These are phyloP conservation scores for Camelina hispida DNA, from an alignment of 345 rosid genomes.

Conservation along the genomic window DNA sequence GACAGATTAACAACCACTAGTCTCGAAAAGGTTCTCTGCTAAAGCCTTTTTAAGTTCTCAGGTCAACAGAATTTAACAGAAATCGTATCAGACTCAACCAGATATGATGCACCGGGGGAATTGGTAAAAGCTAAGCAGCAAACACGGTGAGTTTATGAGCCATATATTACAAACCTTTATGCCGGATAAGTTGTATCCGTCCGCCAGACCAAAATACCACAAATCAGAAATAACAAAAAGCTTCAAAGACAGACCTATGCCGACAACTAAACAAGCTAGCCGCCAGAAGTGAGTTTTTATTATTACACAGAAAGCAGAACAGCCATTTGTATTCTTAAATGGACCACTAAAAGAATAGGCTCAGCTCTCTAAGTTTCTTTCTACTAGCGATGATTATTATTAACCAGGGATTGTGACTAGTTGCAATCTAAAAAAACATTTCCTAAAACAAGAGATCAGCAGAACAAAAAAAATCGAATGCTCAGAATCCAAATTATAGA, in stretches of 20 bases:
- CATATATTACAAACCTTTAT: slow-evolving; percentile 11
- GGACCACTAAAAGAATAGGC: slow-evolving; percentile 33
- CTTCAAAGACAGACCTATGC: slow-evolving; percentile 12
- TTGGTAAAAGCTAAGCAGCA: background rate
- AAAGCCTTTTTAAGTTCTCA: background rate
- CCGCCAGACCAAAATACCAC: background rate
- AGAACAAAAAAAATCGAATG: background rate
- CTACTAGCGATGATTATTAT: background rate
- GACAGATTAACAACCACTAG: background rate
- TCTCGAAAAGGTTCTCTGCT: background rate
- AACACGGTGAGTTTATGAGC: background rate
- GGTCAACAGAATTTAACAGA: background rate
- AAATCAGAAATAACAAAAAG: slow-evolving; percentile 15
- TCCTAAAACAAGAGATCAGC: background rate
- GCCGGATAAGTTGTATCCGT: background rate
- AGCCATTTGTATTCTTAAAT: slow-evolving; percentile 6
- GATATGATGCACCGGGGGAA: background rate
- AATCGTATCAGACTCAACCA: background rate
- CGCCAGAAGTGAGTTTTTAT: slow-evolving; percentile 11
- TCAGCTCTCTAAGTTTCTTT: slow-evolving; percentile 39
- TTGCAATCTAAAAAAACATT: background rate
- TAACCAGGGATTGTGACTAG: slow-evolving; percentile 16
- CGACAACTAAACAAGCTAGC: slow-evolving; percentile 23
- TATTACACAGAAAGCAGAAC: background rate
- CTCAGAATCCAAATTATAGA: background rate